Conservation (phyloP, 1,284 basidiomycete genomes). For the Irpex rosettiformis region DNA sequence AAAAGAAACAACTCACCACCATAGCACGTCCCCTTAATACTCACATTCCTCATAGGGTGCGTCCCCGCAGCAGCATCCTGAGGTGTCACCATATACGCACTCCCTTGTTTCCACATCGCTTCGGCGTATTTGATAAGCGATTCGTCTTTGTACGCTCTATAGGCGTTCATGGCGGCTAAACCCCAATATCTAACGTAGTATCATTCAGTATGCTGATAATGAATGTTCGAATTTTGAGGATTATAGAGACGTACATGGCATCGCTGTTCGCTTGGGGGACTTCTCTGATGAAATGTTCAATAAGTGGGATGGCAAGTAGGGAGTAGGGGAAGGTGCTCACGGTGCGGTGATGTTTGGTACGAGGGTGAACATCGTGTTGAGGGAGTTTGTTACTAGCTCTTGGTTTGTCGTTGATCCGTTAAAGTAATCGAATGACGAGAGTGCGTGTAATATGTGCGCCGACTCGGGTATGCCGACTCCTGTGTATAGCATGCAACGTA, state of each 20-base stretch:
- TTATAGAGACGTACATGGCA: not conserved
- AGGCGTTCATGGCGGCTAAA: constrained; percentile 1
- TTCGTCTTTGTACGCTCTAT: constrained; percentile 2
- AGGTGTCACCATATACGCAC: not conserved
- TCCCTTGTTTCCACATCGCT: not conserved
- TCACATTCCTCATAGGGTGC: not conserved
- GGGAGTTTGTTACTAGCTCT: too few relatives aligned
- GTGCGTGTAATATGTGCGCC: too few relatives aligned
- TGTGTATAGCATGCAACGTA: too few relatives aligned
- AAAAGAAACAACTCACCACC: not conserved
- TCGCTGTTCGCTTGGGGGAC: not conserved
- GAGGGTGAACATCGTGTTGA: too few relatives aligned
- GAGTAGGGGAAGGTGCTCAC: too few relatives aligned
- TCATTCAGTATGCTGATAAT: too few relatives aligned
- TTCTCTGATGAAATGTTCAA: not conserved
- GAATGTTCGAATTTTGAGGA: too few relatives aligned
- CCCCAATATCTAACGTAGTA: not conserved
- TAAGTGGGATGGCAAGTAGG: too few relatives aligned
- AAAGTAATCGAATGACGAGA: too few relatives aligned
- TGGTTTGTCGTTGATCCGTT: too few relatives aligned
- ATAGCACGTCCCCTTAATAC: not conserved
- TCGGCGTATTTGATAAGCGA: not conserved
- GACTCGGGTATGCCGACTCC: too few relatives aligned
- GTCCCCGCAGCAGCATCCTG: not conserved
- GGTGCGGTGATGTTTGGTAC: too few relatives aligned